Conservation (phyloP, 345 rosid species). For the Jatropha curcas region DNA sequence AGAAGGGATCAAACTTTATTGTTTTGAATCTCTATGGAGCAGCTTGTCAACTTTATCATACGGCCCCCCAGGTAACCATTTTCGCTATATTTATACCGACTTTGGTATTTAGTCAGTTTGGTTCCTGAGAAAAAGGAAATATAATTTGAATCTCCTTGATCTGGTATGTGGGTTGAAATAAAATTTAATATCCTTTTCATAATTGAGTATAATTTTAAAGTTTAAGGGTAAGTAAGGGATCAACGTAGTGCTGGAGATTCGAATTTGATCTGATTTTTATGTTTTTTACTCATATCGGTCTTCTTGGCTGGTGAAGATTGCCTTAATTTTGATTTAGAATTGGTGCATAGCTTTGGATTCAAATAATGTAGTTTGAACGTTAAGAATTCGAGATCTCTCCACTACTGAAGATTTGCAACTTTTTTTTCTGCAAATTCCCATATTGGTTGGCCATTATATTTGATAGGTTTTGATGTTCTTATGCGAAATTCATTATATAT, state of each 20-base stretch:
- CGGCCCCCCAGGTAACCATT: conserved; percentile 84
- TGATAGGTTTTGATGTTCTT: neutral
- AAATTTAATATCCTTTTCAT: conserved; percentile 1
- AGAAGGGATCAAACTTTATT: neutral
- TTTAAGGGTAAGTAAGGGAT: neutral
- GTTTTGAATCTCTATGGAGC: conserved; percentile 62
- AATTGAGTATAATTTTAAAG: neutral
- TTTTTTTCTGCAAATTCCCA: neutral
- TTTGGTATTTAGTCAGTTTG: neutral
- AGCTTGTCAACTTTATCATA: conserved; percentile 89
- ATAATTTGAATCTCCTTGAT: conserved; percentile 7
- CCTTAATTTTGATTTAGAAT: neutral
- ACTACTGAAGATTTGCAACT: too few relatives aligned
- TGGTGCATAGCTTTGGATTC: neutral
- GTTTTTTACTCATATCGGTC: neutral
- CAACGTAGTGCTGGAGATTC: neutral
- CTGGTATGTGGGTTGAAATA: conserved; percentile 1
- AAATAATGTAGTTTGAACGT: neutral
- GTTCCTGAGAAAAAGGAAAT: neutral
- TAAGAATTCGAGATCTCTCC: conserved; percentile 20
- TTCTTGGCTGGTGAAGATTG: neutral
- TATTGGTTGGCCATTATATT: neutral
- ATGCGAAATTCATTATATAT: neutral
- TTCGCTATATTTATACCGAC: neutral
- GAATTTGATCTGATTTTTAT: neutral